Percentiles rank a stretch among this genome's conserved stretches.
These are phyloP conservation scores for Arabidopsis suecica DNA, from an alignment of 345 rosid genomes.

Conservation along the genomic window DNA sequence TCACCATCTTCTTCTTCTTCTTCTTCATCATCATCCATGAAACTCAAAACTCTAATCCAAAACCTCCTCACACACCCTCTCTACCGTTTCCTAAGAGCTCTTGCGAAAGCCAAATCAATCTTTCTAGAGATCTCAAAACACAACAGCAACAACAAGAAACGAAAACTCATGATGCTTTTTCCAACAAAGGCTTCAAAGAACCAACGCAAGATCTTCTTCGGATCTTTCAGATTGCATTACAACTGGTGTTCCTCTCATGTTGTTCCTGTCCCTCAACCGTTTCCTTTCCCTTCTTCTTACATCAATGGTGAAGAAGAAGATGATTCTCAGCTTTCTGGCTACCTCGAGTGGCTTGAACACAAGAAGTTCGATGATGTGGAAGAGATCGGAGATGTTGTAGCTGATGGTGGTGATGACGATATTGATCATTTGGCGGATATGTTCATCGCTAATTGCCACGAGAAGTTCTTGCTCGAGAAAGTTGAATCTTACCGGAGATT, in stretches of 20 bases:
- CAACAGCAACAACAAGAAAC: slow-evolving; percentile 35
- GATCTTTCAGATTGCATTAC: slow-evolving; percentile 86
- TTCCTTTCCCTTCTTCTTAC: slow-evolving; percentile 34
- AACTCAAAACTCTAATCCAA: slow-evolving; percentile 71
- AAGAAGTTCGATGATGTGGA: slow-evolving; percentile 38
- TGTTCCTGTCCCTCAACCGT: slow-evolving; percentile 58
- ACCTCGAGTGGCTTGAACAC: slow-evolving; percentile 89
- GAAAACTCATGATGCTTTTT: slow-evolving; percentile 46
- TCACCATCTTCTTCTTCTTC: slow-evolving; percentile 20
- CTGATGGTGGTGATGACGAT: slow-evolving; percentile 47
- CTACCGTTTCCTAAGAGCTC: slow-evolving; percentile 60
- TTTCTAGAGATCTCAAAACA: slow-evolving; percentile 53
- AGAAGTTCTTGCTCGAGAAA: slow-evolving; percentile 90
- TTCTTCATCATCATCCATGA: slow-evolving; percentile 54
- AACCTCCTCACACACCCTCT: slow-evolving; percentile 64
- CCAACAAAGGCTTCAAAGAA: slow-evolving; percentile 52
- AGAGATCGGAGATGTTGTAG: slow-evolving; percentile 25
- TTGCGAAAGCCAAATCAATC: slow-evolving; percentile 66
- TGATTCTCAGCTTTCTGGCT: slow-evolving; percentile 61
- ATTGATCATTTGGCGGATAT: slow-evolving; percentile 82
- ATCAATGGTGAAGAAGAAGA: slow-evolving; percentile 42
- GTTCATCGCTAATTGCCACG: slow-evolving; percentile 87
- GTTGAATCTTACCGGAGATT: slow-evolving; percentile 92
- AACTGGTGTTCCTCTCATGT: slow-evolving; percentile 92
- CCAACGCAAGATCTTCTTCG: slow-evolving; percentile 67